These are phyloP conservation scores for Funneliformis geosporum DNA, from an alignment of 192 early-diverging fungal genomes.

Conservation along the genomic window DNA sequence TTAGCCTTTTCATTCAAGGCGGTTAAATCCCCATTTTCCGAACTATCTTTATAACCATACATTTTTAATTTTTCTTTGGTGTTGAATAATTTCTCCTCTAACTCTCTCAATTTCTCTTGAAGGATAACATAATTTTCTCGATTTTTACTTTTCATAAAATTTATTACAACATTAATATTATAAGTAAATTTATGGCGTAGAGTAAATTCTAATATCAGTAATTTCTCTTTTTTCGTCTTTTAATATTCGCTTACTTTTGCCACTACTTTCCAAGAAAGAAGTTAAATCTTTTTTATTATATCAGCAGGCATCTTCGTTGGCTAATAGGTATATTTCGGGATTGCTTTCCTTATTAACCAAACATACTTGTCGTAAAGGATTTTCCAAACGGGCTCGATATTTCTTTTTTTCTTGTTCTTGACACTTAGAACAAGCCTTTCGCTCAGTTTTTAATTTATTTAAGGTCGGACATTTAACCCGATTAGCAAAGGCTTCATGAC, in stretches of 20 bases:
- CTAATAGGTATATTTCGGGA: constrained; percentile 16
- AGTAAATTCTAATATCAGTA: constrained; percentile 22
- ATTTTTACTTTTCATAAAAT: too few relatives aligned
- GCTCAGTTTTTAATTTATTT: constrained; percentile 19
- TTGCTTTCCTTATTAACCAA: constrained; percentile 9
- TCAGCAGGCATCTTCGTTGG: constrained; percentile 19
- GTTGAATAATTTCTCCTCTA: neutral
- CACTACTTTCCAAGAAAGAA: neutral
- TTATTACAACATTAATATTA: too few relatives aligned
- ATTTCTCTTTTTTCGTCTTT: constrained; percentile 17
- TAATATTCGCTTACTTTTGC: neutral
- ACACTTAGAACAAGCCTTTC: constrained; percentile 9
- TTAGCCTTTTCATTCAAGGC: neutral
- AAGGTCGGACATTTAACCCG: constrained; percentile 17
- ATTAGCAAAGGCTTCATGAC: constrained; percentile 11
- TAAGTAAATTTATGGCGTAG: too few relatives aligned
- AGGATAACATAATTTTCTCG: too few relatives aligned
- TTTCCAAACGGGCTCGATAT: neutral
- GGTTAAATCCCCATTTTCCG: constrained; percentile 5
- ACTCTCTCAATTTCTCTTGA: constrained; percentile 7
- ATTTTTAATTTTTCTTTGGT: constrained; percentile 24
- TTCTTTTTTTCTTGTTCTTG: constrained; percentile 19
- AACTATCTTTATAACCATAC: constrained; percentile 19
- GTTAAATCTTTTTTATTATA: constrained; percentile 27
- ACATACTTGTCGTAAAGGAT: constrained; percentile 3